These are phyloP conservation scores for Phytopythium mirpurense DNA, from an alignment of 352 stramenopile genomes.

Conservation along the genomic window DNA sequence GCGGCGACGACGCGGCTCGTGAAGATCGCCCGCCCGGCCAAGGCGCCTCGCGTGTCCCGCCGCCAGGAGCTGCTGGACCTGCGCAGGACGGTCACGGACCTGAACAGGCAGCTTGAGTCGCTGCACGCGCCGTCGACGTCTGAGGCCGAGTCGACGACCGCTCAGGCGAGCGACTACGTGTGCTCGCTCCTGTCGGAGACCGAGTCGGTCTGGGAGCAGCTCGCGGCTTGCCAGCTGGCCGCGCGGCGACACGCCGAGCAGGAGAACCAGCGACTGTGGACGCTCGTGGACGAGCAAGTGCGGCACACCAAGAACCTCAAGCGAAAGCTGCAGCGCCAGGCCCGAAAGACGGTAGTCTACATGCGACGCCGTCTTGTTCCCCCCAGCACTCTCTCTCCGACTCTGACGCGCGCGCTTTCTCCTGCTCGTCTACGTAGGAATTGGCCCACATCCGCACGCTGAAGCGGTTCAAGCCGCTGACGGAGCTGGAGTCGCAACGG, in stretches of 20 bases:
- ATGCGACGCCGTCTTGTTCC: neutral
- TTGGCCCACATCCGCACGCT: neutral
- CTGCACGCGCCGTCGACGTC: neutral
- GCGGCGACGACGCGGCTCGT: neutral
- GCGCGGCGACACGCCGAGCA: constrained; percentile 13
- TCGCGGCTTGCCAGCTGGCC: constrained; percentile 14
- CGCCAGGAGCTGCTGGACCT: constrained; percentile 3
- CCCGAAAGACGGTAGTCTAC: constrained; percentile 15
- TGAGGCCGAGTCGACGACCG: neutral
- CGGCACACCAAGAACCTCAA: constrained; percentile 21
- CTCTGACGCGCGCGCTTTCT: neutral
- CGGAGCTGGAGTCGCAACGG: neutral
- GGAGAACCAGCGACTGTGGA: constrained; percentile 16
- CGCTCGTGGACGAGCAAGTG: constrained; percentile 20
- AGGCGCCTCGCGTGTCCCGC: neutral
- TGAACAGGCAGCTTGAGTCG: neutral
- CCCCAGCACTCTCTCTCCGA: neutral
- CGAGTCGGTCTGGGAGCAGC: constrained; percentile 16
- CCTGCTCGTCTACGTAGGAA: too few species aligned
- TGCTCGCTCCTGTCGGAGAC: neutral
- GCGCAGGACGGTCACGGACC: constrained; percentile 2
- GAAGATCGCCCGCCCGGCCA: neutral
- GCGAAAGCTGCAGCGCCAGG: constrained; percentile 21
- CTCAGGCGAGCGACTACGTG: neutral
- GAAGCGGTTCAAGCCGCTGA: constrained; percentile 12